These are phyloP conservation scores for Pholiota adiposa DNA, from an alignment of 1,284 basidiomycete genomes.

Conservation along the genomic window DNA sequence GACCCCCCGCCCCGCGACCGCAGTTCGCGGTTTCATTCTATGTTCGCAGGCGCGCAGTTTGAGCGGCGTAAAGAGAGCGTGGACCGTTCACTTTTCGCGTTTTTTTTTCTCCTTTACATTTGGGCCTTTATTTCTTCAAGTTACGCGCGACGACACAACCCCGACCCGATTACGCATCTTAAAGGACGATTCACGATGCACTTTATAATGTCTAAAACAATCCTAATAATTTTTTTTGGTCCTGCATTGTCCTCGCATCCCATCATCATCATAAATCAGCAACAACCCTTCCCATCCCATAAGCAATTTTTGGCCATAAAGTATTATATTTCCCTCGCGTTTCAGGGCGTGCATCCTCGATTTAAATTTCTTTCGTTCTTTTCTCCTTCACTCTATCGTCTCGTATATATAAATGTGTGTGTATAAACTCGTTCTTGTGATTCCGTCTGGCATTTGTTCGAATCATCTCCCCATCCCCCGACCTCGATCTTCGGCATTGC, in stretches of 20 bases:
- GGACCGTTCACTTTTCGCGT: background rate
- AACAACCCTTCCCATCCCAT: background rate
- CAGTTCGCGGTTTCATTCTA: background rate
- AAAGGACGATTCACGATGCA: background rate
- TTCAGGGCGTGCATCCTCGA: background rate
- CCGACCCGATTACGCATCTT: background rate
- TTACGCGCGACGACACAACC: background rate
- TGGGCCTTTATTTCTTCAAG: background rate
- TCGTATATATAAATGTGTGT: background rate
- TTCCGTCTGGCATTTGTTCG: background rate
- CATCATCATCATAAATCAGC: background rate
- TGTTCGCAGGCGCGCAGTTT: background rate
- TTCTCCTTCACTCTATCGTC: background rate
- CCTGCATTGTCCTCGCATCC: background rate
- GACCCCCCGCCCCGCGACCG: background rate
- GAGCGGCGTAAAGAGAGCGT: background rate
- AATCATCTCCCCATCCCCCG: background rate
- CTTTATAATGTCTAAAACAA: background rate
- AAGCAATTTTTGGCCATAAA: background rate
- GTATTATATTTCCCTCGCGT: background rate
- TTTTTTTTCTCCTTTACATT: background rate
- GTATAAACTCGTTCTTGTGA: background rate
- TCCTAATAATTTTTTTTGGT: conserved; percentile 2
- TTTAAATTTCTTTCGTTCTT: background rate
- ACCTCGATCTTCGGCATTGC: background rate